A percentile compares a stretch with the other conserved stretches of the same genome.
Conservation (phyloP, 2,329 filamentous ascomycete species). For the Botryosphaeria dothidea region DNA sequence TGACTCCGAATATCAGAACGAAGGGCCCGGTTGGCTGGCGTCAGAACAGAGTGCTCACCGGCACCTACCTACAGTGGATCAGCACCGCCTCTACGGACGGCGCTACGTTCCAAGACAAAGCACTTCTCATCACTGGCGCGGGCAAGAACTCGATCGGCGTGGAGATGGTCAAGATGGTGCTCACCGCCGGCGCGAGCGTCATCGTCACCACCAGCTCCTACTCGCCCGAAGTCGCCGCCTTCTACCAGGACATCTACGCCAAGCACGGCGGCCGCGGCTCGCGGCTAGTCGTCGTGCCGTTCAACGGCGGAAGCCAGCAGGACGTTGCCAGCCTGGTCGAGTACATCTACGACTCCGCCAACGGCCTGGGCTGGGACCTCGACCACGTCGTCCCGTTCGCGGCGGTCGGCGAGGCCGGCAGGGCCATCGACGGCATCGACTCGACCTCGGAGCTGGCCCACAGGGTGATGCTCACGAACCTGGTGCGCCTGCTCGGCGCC, state of each 20-base stretch:
- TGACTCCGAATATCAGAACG: too few relatives aligned
- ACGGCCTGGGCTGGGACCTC: constrained; percentile 31
- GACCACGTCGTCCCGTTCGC: constrained; percentile 47
- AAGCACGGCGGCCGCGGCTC: constrained; percentile 35
- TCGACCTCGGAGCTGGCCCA: constrained; percentile 40
- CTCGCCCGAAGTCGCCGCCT: constrained; percentile 28
- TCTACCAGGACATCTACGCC: constrained; percentile 40
- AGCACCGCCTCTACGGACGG: too few relatives aligned
- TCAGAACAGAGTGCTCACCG: too few relatives aligned
- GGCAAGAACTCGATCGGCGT: constrained; percentile 39
- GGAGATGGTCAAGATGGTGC: constrained; percentile 33
- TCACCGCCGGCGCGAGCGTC: constrained; percentile 39
- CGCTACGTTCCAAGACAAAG: constrained; percentile 29
- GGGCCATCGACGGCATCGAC: constrained; percentile 38
- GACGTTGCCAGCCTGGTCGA: constrained; percentile 41
- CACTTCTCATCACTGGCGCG: constrained; percentile 40
- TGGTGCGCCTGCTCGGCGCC: constrained; percentile 40
- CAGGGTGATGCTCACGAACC: constrained; percentile 44
- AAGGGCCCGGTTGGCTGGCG: too few relatives aligned
- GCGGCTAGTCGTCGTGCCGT: constrained; percentile 39
- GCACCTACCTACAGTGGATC: too few relatives aligned
- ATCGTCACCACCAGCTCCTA: constrained; percentile 42
- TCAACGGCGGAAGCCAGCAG: constrained; percentile 44
- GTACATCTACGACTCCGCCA: constrained; percentile 42
- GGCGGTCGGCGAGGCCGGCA: constrained; percentile 40